Evolutionary conservation across 2,329 filamentous ascomycete species (phyloP).

Genomic region (Exophiala sideris): DNA sequence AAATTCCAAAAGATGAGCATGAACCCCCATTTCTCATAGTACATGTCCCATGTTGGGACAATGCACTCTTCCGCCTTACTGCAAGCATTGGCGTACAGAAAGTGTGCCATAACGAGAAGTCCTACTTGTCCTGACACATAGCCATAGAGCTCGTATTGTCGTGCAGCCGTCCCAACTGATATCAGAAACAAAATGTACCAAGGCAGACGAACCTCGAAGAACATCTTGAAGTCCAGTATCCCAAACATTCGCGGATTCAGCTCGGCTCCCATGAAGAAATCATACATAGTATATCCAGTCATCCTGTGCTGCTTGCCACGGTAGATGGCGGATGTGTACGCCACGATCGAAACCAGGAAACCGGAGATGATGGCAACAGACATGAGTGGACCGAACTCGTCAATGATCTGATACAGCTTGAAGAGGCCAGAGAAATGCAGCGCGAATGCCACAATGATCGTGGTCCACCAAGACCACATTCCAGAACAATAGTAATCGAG

Average conservation of each 20-base stretch:
- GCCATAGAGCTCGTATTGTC: constrained; percentile 80
- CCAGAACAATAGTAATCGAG: constrained; percentile 93
- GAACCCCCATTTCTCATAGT: constrained; percentile 95
- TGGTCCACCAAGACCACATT: constrained; percentile 81
- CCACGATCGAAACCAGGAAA: constrained; percentile 75
- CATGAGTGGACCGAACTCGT: constrained; percentile 91
- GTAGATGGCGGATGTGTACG: constrained; percentile 78
- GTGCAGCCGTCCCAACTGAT: constrained; percentile 69
- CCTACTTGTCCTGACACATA: constrained; percentile 81
- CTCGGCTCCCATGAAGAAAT: constrained; percentile 90
- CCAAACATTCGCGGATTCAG: constrained; percentile 82
- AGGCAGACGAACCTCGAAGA: constrained; percentile 86
- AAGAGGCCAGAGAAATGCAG: constrained; percentile 83
- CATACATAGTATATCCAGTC: constrained; percentile 77
- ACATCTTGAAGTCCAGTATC: constrained; percentile 89
- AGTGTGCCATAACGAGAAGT: constrained; percentile 86
- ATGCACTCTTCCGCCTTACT: constrained; percentile 90
- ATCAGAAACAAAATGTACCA: constrained; percentile 88
- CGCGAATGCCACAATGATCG: constrained; percentile 64
- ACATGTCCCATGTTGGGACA: constrained; percentile 90
- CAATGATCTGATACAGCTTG: constrained; percentile 85
- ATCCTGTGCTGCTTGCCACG: constrained; percentile 87
- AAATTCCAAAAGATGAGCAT: constrained; percentile 99
- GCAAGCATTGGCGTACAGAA: constrained; percentile 87
- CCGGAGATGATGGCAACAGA: constrained; percentile 90